Base-by-base conservation (phyloP, 1,284 basidiomycete species). In the Ustilago cynodontis region DNA sequence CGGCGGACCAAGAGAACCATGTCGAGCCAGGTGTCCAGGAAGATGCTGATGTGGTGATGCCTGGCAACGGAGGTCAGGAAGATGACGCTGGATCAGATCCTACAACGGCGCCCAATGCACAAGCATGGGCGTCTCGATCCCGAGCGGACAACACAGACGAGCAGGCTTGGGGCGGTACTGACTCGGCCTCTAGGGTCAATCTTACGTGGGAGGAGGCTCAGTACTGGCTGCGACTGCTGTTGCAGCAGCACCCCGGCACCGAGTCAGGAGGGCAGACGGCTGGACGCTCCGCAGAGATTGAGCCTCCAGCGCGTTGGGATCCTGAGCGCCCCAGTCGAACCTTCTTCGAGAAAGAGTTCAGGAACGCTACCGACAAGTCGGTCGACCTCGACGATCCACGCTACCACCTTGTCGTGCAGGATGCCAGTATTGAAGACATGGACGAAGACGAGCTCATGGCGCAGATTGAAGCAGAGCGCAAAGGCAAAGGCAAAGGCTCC, bases 341-440 rank as follows among this genome's bases (percentile, higher is more conserved):
- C 18, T 71, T 75, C 29, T 80, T 72, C 56, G 78, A 80, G 14
- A 80, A 80, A 51, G 62, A 65, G 45, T 76, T 79, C 60, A 64
- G 57, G 47, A 74, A 64, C 18, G 77, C 62, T 16, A 56, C 55
- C 22, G 71, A 75, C 59, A 54, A 59, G 43, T 47, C 39, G 4
- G 75, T 80, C 37, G 65, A 80, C 33, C 61, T 75, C 28, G 59
- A 52, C 0, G 76, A 80, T 45, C 49, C 78, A 1, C 63, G 78
- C 1, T 80, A 61, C 37, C 76, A 80, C 33, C 65, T 65, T 8
- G 65, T 80, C 11, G 61, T 75, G 9, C 70, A 72, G 20, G 78
- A 80, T 39, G 78, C 74, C 10, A 54, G 71, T 22, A 57, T 41
- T 2, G 78, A 78, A 26, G 71, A 71, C 22, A 66, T 75, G 75